A percentile compares a stretch with the other conserved stretches of the same genome.
Evolutionary conservation across 2,329 filamentous ascomycete species (phyloP).

Genomic region (Nectriaceae sp.): DNA sequence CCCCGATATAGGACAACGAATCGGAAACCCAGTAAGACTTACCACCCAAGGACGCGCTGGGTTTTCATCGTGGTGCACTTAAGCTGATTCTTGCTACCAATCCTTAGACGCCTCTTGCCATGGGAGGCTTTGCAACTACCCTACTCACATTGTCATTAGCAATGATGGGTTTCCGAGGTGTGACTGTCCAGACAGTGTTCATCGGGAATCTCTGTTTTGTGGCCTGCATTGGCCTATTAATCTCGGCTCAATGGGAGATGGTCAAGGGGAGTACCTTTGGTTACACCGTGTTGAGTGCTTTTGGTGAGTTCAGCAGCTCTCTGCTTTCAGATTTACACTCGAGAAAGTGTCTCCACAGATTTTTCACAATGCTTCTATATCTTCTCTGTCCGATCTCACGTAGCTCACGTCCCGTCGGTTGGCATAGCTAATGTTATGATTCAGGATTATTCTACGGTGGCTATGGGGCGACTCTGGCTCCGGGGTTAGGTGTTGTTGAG

Average conservation of each 20-base stretch:
- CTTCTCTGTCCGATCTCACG: background rate
- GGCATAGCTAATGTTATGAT: background rate
- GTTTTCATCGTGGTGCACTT: background rate
- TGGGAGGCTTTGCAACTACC: slow-evolving; percentile 48
- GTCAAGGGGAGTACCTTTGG: slow-evolving; percentile 53
- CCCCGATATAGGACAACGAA: slow-evolving; percentile 1
- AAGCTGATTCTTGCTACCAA: background rate
- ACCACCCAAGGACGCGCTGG: too few relatives aligned
- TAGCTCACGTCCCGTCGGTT: background rate
- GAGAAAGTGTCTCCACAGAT: too few relatives aligned
- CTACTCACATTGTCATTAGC: slow-evolving; percentile 54
- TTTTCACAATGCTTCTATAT: too few relatives aligned
- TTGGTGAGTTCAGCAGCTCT: slow-evolving; percentile 37
- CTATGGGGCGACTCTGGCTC: slow-evolving; percentile 9
- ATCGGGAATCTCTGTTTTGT: slow-evolving; percentile 57
- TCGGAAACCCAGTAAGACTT: slow-evolving; percentile 7
- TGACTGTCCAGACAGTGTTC: slow-evolving; percentile 52
- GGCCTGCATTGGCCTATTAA: slow-evolving; percentile 50
- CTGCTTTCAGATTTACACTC: too few relatives aligned
- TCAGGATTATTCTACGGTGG: slow-evolving; percentile 11
- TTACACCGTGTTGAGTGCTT: slow-evolving; percentile 56
- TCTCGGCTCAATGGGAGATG: slow-evolving; percentile 59
- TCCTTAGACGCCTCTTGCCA: slow-evolving; percentile 8
- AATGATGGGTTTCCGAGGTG: slow-evolving; percentile 57
- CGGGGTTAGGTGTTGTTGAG: slow-evolving; percentile 7